Evolutionary conservation across 495 filamentous ascomycete species (phyloP).

Genomic region (Parathielavia hyrcaniae): DNA sequence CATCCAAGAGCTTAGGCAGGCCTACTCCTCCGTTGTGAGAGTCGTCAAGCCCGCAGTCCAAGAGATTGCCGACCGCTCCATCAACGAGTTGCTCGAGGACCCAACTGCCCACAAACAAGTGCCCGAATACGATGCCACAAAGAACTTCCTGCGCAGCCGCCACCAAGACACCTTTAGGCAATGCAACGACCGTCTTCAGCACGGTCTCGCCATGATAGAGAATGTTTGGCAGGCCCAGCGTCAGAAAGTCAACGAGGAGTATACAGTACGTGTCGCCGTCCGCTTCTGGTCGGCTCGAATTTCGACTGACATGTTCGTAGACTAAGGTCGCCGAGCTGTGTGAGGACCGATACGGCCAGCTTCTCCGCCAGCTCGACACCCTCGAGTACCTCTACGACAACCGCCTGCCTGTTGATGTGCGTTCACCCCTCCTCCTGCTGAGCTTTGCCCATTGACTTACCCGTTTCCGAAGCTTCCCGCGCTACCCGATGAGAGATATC

Average conservation of each 20-base stretch:
- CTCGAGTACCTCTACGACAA: slow-evolving; percentile 35
- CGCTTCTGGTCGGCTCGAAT: background rate
- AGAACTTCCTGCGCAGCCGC: slow-evolving; percentile 31
- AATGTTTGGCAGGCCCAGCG: slow-evolving; percentile 21
- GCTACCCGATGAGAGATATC: slow-evolving; percentile 27
- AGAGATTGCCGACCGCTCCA: slow-evolving; percentile 38
- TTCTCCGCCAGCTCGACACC: slow-evolving; percentile 30
- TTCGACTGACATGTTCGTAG: slow-evolving; percentile 15
- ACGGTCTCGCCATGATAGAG: slow-evolving; percentile 19
- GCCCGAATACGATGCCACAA: slow-evolving; percentile 28
- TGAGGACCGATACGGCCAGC: slow-evolving; percentile 35
- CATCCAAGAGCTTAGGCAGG: slow-evolving; percentile 37
- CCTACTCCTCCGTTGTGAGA: slow-evolving; percentile 34
- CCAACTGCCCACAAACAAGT: slow-evolving; percentile 30
- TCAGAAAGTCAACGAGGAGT: slow-evolving; percentile 13
- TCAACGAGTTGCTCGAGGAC: slow-evolving; percentile 34
- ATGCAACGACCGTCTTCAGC: slow-evolving; percentile 17
- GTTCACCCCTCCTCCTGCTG: slow-evolving; percentile 14
- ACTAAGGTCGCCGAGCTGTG: slow-evolving; percentile 27
- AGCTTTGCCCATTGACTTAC: slow-evolving; percentile 13
- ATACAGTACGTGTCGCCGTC: slow-evolving; percentile 16
- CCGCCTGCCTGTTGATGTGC: slow-evolving; percentile 37
- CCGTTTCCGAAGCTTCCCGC: slow-evolving; percentile 29
- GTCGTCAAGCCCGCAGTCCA: slow-evolving; percentile 39
- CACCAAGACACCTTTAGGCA: slow-evolving; percentile 24